Conservation (phyloP, 441 rosid genomes). For the Bruguiera hainesii region DNA sequence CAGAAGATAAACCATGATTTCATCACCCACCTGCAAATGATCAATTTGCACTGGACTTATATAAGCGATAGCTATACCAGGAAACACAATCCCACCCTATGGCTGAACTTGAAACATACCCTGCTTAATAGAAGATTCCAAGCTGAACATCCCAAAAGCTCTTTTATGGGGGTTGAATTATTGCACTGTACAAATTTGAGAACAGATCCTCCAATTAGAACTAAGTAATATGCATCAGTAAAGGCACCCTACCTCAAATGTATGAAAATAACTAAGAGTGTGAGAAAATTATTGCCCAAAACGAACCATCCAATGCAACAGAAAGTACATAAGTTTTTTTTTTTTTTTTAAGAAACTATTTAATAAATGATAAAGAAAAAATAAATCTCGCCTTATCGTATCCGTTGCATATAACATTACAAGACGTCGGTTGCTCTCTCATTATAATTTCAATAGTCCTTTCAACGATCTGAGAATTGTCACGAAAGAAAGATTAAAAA, state of each 20-base stretch:
- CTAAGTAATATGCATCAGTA: not conserved
- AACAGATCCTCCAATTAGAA: not conserved
- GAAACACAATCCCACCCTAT: not conserved
- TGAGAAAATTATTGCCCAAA: too few species aligned
- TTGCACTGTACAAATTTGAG: slow-evolving; percentile 32
- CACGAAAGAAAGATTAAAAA: not conserved
- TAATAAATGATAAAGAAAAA: slow-evolving; percentile 6
- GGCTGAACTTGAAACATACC: slow-evolving; percentile 35
- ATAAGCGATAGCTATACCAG: not conserved
- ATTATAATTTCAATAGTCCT: slow-evolving; percentile 45
- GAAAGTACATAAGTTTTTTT: not conserved
- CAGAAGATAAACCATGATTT: slow-evolving; percentile 67
- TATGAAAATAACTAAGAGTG: not conserved
- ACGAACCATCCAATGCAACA: too few species aligned
- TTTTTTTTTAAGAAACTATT: not conserved
- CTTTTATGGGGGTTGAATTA: slow-evolving; percentile 44
- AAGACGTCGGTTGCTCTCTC: slow-evolving; percentile 16
- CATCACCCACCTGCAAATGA: slow-evolving; percentile 64
- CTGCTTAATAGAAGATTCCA: slow-evolving; percentile 72
- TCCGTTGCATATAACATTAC: slow-evolving; percentile 50
- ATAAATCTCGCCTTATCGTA: slow-evolving; percentile 49
- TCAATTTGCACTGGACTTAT: slow-evolving; percentile 1
- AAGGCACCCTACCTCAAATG: not conserved
- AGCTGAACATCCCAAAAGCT: slow-evolving; percentile 53
- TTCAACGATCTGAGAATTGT: slow-evolving; percentile 48